Base-by-base conservation (phyloP, 106 monocot genomes). In the Ottelia alismoides region DNA sequence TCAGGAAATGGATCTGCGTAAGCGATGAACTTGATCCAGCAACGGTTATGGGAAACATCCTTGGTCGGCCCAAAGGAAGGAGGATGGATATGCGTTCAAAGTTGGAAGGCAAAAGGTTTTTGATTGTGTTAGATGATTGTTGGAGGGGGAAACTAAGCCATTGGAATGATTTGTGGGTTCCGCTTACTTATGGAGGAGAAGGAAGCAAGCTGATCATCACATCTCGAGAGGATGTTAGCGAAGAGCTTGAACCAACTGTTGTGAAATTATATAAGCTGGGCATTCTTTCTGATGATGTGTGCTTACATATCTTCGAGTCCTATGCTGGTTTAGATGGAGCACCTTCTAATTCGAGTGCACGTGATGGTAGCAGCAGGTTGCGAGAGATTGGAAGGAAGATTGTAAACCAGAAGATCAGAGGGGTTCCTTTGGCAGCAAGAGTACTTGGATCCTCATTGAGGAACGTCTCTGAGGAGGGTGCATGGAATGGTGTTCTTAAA, bases 101-200 rank as follows among this genome's bases (percentile, higher is more conserved):
- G 24, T 0, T 76, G 4, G 2, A 26, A 20, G 70, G 61, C 9
- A 65, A 76, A 49, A 76, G 31, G 28, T 45, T 66, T 0, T 22
- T 77, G 30, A 40, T 77, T 2, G 62, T 77, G 0, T 28, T 75
- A 3, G 70, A 70, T 62, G 67, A 70, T 55, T 21, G 69, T 11
- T 70, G 69, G 52, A 49, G 52, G 31, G 24, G 62, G 23, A 21
- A 66, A 1, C 6, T 9, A n/a, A 27, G 12, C 2, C 25, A 55
- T 16, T 77, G 66, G 71, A 49, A 62, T 0, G 46, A 5, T 40
- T 25, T 76, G 2, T 11, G 24, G 23, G 50, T 20, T 1, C 19
- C 65, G 4, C 31, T 71, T 0, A 49, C 0, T 2, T 2, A 1
- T 6, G 58, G 23, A 23, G 45, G 16, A 18, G n/a, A 30, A 29